Evolutionary conservation across 345 rosid genomes (phyloP), one percentile per base, ranked within the genome.

Genomic region (Firmiana major): DNA sequence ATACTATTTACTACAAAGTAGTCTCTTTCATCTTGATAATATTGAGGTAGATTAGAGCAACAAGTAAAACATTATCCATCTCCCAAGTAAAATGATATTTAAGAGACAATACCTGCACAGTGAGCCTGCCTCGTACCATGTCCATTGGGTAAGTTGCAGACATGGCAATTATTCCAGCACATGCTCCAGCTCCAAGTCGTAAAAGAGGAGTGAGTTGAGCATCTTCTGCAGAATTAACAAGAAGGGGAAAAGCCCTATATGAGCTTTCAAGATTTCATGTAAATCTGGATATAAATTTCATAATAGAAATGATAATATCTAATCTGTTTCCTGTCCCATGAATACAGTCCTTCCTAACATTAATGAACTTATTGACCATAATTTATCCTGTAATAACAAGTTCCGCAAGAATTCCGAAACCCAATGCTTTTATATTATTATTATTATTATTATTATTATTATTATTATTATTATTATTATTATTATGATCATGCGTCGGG

Each of bases 101-200:
- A 58, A 53, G 24, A 79, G 43, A 68, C 40, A 65, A 72, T 89
- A 97, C 99, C 98, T 97, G 99, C 40, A 97, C 99, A 60, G 99
- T 97, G 77, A 97, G 80, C 91, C 99, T 90, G 65, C 99, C 98
- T 43, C 99, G 90, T 66, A 97, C 99, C 99, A 97, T 84, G 79
- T 97, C 99, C 99, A 97, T 92, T 1, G 98, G 99, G 86, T 97
- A 97, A 31, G 99, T 97, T 60, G 97, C 99, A 64, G 98, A 97
- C 99, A 97, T 97, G 79, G 98, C 98, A 84, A 97, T 94, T 83
- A 97, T 97, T 81, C 99, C 99, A 86, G 99, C 99, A 83, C 94
- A 91, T 34, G 99, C 99, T 68, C 98, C 99, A 85, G 98, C 99
- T 82, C 98, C 99, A 84, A 97, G 99, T 76, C 98, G 97, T 82